Percentiles rank a stretch among this genome's conserved stretches.
These are phyloP conservation scores for Tillandsia leiboldiana DNA, from an alignment of 176 grass and related monocot genomes.

Conservation along the genomic window DNA sequence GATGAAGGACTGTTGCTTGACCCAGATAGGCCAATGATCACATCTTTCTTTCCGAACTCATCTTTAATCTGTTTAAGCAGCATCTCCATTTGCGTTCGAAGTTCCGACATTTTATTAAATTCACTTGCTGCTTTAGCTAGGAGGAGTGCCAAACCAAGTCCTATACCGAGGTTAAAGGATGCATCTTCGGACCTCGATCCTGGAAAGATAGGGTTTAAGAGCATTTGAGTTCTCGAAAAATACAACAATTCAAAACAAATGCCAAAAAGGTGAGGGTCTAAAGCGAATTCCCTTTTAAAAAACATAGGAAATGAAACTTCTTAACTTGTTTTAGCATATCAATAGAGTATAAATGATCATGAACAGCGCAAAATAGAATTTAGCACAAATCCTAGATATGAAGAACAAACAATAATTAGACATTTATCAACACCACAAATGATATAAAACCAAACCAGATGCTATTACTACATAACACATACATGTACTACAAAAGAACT, in stretches of 20 bases:
- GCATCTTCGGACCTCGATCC: neutral
- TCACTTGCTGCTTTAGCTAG: constrained; percentile 36
- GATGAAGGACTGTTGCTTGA: neutral
- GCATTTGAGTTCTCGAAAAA: neutral
- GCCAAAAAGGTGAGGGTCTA: neutral
- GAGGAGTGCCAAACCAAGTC: constrained; percentile 31
- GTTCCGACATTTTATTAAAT: constrained; percentile 48
- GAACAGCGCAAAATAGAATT: too few relatives aligned
- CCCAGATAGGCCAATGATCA: neutral
- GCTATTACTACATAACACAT: neutral
- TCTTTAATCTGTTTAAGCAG: constrained; percentile 35
- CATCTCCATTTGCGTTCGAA: constrained; percentile 48
- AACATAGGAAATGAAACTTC: too few relatives aligned
- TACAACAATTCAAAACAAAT: neutral
- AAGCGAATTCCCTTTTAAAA: too few relatives aligned
- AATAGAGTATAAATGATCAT: too few relatives aligned
- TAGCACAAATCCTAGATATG: too few relatives aligned
- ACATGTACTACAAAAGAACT: neutral
- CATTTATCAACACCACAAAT: too few relatives aligned
- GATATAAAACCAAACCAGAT: neutral
- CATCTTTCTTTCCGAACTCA: constrained; percentile 10
- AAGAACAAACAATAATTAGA: too few relatives aligned
- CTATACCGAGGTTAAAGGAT: constrained; percentile 25
- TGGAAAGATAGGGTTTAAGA: neutral
- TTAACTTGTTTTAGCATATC: too few relatives aligned